Percentiles rank a stretch among this genome's conserved stretches.
phyloP scores from a whole-genome alignment of 805 yeast species.

The Metschnikowia orientalis region DNA sequence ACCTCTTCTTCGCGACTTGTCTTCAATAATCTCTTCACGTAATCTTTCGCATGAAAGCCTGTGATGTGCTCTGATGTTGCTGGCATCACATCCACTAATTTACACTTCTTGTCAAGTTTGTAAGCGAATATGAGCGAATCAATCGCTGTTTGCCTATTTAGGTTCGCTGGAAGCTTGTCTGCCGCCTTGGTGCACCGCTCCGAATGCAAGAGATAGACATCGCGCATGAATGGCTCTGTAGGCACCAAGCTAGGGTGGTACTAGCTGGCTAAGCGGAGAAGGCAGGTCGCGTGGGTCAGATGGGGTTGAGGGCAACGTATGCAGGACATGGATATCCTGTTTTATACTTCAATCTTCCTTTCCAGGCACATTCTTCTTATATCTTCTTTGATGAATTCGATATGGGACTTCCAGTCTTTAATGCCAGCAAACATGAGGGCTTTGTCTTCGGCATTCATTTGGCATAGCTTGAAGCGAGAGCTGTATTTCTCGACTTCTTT shows the following conservation, averaged over 20 bases:
- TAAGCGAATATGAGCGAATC: conserved; percentile 40
- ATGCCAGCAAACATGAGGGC: conserved; percentile 10
- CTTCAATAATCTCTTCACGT: conserved; percentile 37
- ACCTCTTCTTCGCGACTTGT: conserved; percentile 10
- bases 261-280: too few relatives aligned
- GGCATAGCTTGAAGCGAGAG: conserved; percentile 9
- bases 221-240: too few relatives aligned
- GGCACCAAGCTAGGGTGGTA: too few relatives aligned
- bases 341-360: conserved; percentile 6
- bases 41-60: conserved; percentile 47
- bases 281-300: too few relatives aligned
- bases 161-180: conserved; percentile 49
- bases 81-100: conserved; percentile 20
- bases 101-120: conserved; percentile 26
- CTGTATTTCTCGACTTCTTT: conserved; percentile 6
- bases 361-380: conserved; percentile 5
- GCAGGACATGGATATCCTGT: too few relatives aligned
- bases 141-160: conserved; percentile 46
- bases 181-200: not conserved
- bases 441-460: not conserved
- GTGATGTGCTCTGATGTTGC: conserved; percentile 37
- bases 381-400: conserved; percentile 5
- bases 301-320: too few relatives aligned
- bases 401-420: conserved; percentile 19
- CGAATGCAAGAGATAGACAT: not conserved